Evolutionary conservation across 208 protist species (phyloP), one percentile per base, ranked within the genome.

Genomic region (Phytomonas sp.): DNA sequence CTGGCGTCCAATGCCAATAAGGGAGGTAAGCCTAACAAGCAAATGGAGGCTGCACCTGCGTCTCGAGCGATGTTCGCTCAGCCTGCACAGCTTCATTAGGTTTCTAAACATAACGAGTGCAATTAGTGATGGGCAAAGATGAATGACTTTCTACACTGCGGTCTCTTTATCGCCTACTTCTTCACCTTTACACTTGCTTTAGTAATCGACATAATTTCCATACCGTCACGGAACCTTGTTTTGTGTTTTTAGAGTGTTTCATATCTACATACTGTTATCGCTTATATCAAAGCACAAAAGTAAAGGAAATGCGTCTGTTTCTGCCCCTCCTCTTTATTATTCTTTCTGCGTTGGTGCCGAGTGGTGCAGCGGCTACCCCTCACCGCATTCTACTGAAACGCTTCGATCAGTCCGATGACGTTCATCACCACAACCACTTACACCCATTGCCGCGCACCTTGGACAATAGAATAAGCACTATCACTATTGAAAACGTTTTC

Each of bases 401-500:
- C 19, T 29, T 60, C 60, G 74, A 84, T 75, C 76, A 77, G 62
- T 56, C 78, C 29, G 75, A 78, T 16, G 42, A 74, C 4, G 74
- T 76, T 30, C 40, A 79, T 59, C 19, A 67, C 3, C 16, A 77
- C 12, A 74, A 72, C 26, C 71, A 76, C 69, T 72, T 77, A 23
- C 72, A 60, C 37, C 69, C 61, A n/a, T 61, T 74, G 26, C 64
- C 62, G 29, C 71, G 75, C 40, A 76, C 72, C 19, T 79, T 76
- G 65, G 3, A 26, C 16, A 69, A 66, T 26, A 69, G 77, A 52
- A 63, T 70, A 7, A 75, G 73, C 19, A 64, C 78, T 52, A 71
- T 82, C 33, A 67, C 82, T 60, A 86, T 96, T 60, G 74, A 79
- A 64, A 76, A 94, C 70, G 95, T 82, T 73, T 49, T 82, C 63